Evolutionary conservation across 805 yeast genomes (phyloP), one percentile per base, ranked within the genome.

Genomic region (Debaryomyces castellii): DNA sequence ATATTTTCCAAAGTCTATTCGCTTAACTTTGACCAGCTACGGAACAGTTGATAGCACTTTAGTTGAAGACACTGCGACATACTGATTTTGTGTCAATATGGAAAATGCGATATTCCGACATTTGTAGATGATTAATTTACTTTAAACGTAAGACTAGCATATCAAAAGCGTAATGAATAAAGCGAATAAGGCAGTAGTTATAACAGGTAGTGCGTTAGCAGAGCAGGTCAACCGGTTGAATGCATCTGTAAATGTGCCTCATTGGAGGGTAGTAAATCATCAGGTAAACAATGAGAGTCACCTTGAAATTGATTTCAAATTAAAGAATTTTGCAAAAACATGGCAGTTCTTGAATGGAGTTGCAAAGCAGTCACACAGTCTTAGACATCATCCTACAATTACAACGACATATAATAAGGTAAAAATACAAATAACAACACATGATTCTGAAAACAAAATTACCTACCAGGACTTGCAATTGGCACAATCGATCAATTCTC

Each of bases 351-450:
- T 87, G 16, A 82, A 78, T 22, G 71, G 73, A 39, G 74, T 86
- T 1, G 76, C 88, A 1, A 61, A 77, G 64, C 64, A 81, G 42
- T 74, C 87, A 0, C 86, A 84, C 56, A 54, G 72, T 1, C 60
- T 66, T 55, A 84, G 81, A 3, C 92, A 87, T 54, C 95, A 87
- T 59, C 92, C 94, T 0, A 81, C 82, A 0, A 78, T 87, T 10
- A 71, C 69, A 0, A 85, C 85, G 3, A 75, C 81, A 0, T 87
- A 85, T 55, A 87, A 81, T 49, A 64, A 68, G 24, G 86, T 85
- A 1, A 65, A 69, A 12, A 48, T 87, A 3, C 66, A 69, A 21
- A 59, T 85, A 32, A 77, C 83, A 1, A 87, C 92, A 0, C 94
- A 87, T 55, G 94, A 87, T 57, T 66, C 73, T 0, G 71, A 66